These are phyloP conservation scores for Raffaelea albimanens DNA, from an alignment of 2,329 filamentous ascomycete genomes.

Conservation along the genomic window DNA sequence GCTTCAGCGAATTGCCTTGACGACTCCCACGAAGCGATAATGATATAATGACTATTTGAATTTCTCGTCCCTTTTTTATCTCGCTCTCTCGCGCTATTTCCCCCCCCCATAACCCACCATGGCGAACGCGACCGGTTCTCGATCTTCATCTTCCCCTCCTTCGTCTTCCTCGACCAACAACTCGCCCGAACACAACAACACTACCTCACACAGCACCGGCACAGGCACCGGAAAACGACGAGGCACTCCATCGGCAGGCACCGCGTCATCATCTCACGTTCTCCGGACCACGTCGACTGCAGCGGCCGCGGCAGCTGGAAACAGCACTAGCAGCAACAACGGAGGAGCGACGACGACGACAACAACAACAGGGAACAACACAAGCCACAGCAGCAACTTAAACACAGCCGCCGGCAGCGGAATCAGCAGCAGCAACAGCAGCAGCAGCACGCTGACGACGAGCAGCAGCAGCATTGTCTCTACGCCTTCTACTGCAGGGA, in stretches of 20 bases:
- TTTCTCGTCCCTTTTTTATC: too few species aligned
- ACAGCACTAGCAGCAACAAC: conserved; percentile 11
- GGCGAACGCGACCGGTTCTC: not conserved
- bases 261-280: conserved; percentile 16
- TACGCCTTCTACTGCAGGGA: conserved; percentile 19
- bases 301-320: conserved; percentile 1
- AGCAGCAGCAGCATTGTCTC: not conserved
- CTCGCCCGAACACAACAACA: too few species aligned
- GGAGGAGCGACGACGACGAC: not conserved
- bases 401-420: too few species aligned
- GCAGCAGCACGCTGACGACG: not conserved
- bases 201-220: not conserved
- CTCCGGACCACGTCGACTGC: conserved; percentile 21
- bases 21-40: too few species aligned
- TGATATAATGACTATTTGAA: too few species aligned
- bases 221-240: conserved; percentile 16
- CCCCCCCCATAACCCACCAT: too few species aligned
- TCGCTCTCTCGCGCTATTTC: too few species aligned
- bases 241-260: conserved; percentile 9
- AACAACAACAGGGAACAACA: not conserved
- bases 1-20: too few species aligned
- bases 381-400: not conserved
- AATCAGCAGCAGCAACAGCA: conserved; percentile 11
- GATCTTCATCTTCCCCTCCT: not conserved
- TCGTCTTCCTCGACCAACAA: not conserved